Conservation (phyloP, 306 rosid genomes). For the Albizia julibrissin region DNA sequence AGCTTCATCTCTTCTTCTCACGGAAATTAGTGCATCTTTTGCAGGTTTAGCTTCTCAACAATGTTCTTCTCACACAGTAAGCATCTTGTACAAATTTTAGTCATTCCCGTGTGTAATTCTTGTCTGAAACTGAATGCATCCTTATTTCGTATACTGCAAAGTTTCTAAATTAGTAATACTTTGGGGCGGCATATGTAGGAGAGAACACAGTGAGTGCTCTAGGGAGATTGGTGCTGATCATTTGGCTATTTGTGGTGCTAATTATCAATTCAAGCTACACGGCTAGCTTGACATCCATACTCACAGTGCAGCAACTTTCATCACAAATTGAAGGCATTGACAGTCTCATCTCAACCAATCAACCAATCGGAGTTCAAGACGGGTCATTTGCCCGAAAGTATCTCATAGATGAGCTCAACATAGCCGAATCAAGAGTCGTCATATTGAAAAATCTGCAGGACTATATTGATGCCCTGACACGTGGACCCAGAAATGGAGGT, state of each 20-base stretch:
- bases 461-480: slow-evolving; percentile 56
- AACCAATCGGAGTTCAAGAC: slow-evolving; percentile 83
- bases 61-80: slow-evolving; percentile 98
- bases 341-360: slow-evolving; percentile 69
- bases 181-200: slow-evolving; percentile 50
- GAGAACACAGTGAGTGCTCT: slow-evolving; percentile 90
- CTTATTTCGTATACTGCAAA: slow-evolving; percentile 27
- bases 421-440: slow-evolving; percentile 72
- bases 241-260: slow-evolving; percentile 95
- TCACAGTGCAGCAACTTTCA: slow-evolving; percentile 84
- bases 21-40: slow-evolving; percentile 31
- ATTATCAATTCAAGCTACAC: slow-evolving; percentile 98
- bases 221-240: slow-evolving; percentile 81
- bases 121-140: neutral
- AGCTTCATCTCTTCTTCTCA: neutral
- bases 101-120: neutral
- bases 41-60: slow-evolving; percentile 98
- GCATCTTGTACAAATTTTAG: slow-evolving; percentile 36
- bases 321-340: slow-evolving; percentile 86
- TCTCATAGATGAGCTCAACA: slow-evolving; percentile 73
- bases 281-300: slow-evolving; percentile 97
- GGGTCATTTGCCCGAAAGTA: slow-evolving; percentile 80
- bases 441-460: slow-evolving; percentile 55
- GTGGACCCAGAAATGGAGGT: slow-evolving; percentile 78
- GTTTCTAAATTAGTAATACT: slow-evolving; percentile 33